phyloP scores from a whole-genome alignment of 2,329 filamentous ascomycete species.

The Metarhizium guizhouense region DNA sequence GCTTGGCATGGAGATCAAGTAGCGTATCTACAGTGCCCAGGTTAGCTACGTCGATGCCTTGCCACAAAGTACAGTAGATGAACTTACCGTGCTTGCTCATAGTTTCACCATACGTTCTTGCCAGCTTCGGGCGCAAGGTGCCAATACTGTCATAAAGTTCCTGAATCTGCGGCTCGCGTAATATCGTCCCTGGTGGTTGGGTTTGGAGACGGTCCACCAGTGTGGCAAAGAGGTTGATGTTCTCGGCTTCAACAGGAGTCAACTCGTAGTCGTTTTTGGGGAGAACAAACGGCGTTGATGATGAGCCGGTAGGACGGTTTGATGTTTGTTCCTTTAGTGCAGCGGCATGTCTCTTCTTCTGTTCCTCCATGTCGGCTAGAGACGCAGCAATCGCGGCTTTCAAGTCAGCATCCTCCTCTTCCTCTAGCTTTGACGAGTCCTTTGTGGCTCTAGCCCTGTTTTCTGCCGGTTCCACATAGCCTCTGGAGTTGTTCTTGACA shows the following conservation, averaged over 20 bases:
- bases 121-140: constrained; percentile 84
- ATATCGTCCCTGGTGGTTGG: constrained; percentile 87
- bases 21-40: constrained; percentile 59
- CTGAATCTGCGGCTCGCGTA: constrained; percentile 96
- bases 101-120: constrained; percentile 91
- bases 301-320: constrained; percentile 22
- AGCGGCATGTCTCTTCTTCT: constrained; percentile 84
- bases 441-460: constrained; percentile 24
- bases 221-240: constrained; percentile 92
- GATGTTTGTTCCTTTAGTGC: constrained; percentile 72
- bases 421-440: constrained; percentile 38
- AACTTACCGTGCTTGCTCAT: constrained; percentile 95
- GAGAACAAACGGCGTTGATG: constrained; percentile 42
- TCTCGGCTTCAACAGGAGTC: constrained; percentile 87
- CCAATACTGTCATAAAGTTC: constrained; percentile 97
- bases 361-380: constrained; percentile 92
- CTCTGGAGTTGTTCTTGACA: constrained; percentile 64
- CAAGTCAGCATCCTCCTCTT: constrained; percentile 87
- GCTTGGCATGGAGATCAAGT: constrained; percentile 86
- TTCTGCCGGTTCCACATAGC: constrained; percentile 55
- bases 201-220: constrained; percentile 91
- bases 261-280: constrained; percentile 93
- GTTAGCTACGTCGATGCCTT: neutral
- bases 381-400: constrained; percentile 95
- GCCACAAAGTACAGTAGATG: neutral